Conservation (phyloP, 1,139 yeast genomes). For the Hemisphaericaspora subhashii region DNA sequence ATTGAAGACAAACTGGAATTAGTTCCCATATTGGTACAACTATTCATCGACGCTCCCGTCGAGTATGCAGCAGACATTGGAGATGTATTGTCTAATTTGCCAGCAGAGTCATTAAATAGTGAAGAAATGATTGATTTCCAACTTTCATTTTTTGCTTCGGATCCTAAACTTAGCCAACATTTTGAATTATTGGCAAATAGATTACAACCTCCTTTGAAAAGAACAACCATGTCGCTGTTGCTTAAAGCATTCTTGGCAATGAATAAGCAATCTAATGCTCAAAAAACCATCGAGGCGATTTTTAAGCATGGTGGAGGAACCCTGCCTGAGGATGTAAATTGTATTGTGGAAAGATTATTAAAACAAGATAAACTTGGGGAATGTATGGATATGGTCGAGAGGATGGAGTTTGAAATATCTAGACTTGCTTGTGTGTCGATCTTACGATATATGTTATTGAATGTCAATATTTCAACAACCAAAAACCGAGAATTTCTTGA, state of each 20-base stretch:
- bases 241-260: constrained; percentile 30
- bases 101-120: not conserved
- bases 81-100: constrained; percentile 1
- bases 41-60: not conserved
- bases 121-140: constrained; percentile 14
- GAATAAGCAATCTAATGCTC: constrained; percentile 30
- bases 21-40: not conserved
- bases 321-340: constrained; percentile 25
- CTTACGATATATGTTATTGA: constrained; percentile 16
- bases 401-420: constrained; percentile 22
- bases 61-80: not conserved
- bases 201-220: constrained; percentile 29
- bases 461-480: constrained; percentile 3
- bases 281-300: constrained; percentile 31
- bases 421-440: constrained; percentile 28
- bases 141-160: constrained; percentile 18
- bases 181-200: constrained; percentile 22
- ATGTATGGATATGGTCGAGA: constrained; percentile 23
- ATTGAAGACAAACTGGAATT: not conserved
- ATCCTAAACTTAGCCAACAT: constrained; percentile 7
- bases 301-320: constrained; percentile 27
- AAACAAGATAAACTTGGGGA: constrained; percentile 23
- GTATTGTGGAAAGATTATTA: constrained; percentile 29
- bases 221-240: constrained; percentile 36
- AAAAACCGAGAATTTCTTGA: not conserved